Base-by-base conservation (phyloP, 352 stramenopile genomes). In the Thalassiosira pacifica region DNA sequence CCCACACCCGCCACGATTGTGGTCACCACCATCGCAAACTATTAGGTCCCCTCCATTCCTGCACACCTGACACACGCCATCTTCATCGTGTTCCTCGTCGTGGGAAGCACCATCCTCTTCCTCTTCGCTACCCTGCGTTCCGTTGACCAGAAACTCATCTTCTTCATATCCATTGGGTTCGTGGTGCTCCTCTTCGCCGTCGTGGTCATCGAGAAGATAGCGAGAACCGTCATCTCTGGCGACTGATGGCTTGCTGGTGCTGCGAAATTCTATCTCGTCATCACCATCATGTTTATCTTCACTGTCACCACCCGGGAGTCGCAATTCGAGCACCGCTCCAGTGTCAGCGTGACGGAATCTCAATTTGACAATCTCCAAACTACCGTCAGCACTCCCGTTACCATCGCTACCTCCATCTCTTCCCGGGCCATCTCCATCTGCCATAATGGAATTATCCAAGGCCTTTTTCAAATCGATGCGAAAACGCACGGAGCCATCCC, bases 41-140 rank as follows among this genome's bases (percentile, higher is more conserved):
- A 93, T 86, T n/a, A 93, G 83, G 57, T 92, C 89, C 66, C 89
- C 89, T 37, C 71, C 79, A 64, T 87, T 64, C 18, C 71, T 66
- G 59, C 89, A 93, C 53, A 93, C 71, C 27, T 61, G 19, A 68
- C 88, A 91, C 18, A 63, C 40, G 31, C 69, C 80, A 52, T 79
- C 53, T 27, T 81, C 74, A 53, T 84, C 82, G 29, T 59, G 40
- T 10, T 55, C 76, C 27, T 71, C 76, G 32, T 77, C 19, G 19
- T 19, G 16, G 27, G 65, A 73, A 32, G n/a, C n/a, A n/a, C 61
- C 65, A 31, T 37, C 29, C 42, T 73, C 65, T 66, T 69, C 63
- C 37, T 82, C 59, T 4, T 82, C 79, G 32, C 53, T 52, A 27
- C 61, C 73, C 53, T 86, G 67, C 16, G 78, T 63, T 34, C 80